A percentile compares a stretch with the other conserved stretches of the same genome.
Conservation (phyloP, 441 rosid species). For the Erodium moschatum region DNA sequence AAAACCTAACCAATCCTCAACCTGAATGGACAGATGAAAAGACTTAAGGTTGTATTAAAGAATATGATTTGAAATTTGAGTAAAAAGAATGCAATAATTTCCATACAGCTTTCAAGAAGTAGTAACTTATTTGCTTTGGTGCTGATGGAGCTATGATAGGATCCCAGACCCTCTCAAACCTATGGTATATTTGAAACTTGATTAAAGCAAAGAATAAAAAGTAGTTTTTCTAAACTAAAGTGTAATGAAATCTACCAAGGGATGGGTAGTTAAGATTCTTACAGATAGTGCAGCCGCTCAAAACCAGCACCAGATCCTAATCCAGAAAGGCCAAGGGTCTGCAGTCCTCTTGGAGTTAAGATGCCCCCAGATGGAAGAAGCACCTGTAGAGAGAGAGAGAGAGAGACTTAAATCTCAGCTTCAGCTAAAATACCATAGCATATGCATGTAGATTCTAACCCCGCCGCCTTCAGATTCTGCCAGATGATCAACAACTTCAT, state of each 20-base stretch:
- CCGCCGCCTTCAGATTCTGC: conserved; percentile 77
- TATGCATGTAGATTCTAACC: conserved; percentile 35
- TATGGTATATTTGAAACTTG: conserved; percentile 17
- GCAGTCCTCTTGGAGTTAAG: conserved; percentile 72
- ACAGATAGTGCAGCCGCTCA: conserved; percentile 87
- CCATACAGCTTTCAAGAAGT: conserved; percentile 74
- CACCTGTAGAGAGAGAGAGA: conserved; percentile 36
- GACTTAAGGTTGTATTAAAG: conserved; percentile 14
- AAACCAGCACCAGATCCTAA: conserved; percentile 83
- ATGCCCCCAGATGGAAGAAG: conserved; percentile 83
- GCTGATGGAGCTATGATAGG: conserved; percentile 68
- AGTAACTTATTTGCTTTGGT: conserved; percentile 50
- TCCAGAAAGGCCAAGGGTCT: conserved; percentile 72
- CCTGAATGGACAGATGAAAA: conserved; percentile 35
- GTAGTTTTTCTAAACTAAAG: neutral
- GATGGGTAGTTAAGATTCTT: conserved; percentile 22
- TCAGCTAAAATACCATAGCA: conserved; percentile 6
- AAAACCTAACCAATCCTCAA: conserved; percentile 59
- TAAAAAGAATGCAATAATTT: conserved; percentile 6
- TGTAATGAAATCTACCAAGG: neutral
- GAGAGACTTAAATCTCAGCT: neutral
- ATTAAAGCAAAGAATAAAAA: neutral
- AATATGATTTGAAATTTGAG: conserved; percentile 12
- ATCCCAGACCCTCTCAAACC: conserved; percentile 95
- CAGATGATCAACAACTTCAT: conserved; percentile 53